Conservation (phyloP, 192 early-diverging fungal genomes). For the Thamnidium elegans region DNA sequence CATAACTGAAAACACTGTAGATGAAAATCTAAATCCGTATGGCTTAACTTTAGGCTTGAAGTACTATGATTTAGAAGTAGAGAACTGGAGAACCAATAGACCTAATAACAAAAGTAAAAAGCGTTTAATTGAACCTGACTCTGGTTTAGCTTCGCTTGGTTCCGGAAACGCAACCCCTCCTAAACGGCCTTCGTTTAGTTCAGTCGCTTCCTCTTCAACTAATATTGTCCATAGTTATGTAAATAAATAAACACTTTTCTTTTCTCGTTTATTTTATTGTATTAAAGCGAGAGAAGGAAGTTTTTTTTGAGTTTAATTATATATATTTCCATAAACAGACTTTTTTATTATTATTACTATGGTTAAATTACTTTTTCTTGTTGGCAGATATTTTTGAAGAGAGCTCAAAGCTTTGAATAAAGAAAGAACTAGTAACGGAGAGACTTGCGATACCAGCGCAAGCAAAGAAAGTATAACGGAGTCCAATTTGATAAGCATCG, state of each 20-base stretch:
- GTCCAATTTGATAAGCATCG: slow-evolving; percentile 21
- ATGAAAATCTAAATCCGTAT: slow-evolving; percentile 46
- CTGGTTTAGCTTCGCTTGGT: not conserved
- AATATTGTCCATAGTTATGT: slow-evolving; percentile 24
- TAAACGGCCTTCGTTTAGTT: not conserved
- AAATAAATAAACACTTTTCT: not conserved
- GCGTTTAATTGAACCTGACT: not conserved
- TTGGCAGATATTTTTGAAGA: slow-evolving; percentile 10
- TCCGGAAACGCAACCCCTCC: not conserved
- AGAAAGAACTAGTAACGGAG: slow-evolving; percentile 16
- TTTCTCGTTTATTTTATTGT: not conserved
- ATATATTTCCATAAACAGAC: too few relatives aligned
- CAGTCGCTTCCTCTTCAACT: slow-evolving; percentile 6
- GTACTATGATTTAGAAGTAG: slow-evolving; percentile 50
- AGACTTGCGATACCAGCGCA: slow-evolving; percentile 12
- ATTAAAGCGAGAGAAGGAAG: too few relatives aligned
- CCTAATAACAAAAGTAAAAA: slow-evolving; percentile 16
- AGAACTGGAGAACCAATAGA: slow-evolving; percentile 37
- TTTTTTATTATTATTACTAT: too few relatives aligned
- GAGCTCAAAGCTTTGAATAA: slow-evolving; percentile 24
- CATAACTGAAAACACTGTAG: slow-evolving; percentile 46
- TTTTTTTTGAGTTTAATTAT: too few relatives aligned
- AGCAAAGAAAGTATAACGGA: slow-evolving; percentile 12
- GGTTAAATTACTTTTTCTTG: slow-evolving; percentile 4
- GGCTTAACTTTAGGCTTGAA: slow-evolving; percentile 49